Evolutionary conservation across 2,329 filamentous ascomycete genomes (phyloP).

Genomic region (Fusarium fujikuroi): DNA sequence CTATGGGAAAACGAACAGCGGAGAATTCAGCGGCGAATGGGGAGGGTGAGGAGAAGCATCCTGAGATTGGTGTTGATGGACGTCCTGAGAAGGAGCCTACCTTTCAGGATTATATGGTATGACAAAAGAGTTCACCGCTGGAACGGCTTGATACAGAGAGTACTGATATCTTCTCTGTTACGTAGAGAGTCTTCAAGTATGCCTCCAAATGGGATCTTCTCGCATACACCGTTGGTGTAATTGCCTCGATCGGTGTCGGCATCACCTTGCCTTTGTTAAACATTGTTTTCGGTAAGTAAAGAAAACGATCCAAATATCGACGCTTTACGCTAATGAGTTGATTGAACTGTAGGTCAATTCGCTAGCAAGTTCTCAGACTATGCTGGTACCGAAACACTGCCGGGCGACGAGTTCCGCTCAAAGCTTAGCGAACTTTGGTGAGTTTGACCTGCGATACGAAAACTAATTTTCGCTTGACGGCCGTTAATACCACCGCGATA

Average conservation of each 20-base stretch:
- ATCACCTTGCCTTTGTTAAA: constrained; percentile 48
- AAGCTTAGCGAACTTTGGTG: not conserved
- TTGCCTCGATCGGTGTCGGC: not conserved
- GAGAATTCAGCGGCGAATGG: not conserved
- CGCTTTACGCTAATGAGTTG: rapidly evolving
- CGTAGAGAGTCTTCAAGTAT: constrained; percentile 3
- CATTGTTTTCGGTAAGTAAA: constrained; percentile 47
- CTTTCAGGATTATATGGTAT: constrained; percentile 6
- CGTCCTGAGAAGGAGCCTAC: not conserved
- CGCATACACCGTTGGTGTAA: not conserved
- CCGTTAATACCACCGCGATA: rapidly evolving
- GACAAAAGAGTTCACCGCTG: too few species aligned
- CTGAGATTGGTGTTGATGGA: not conserved
- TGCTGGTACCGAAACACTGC: not conserved
- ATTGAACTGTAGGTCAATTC: not conserved
- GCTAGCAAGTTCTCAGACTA: constrained; percentile 7
- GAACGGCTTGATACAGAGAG: too few species aligned
- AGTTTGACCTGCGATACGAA: not conserved
- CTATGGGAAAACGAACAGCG: not conserved
- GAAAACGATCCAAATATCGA: rapidly evolving
- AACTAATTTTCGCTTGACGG: not conserved
- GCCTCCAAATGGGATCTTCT: constrained; percentile 2
- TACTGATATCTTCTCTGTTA: not conserved
- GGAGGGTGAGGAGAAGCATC: not conserved
- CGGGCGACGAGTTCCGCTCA: not conserved